phyloP scores from a whole-genome alignment of 345 rosid species.

The Geranium brycei region DNA sequence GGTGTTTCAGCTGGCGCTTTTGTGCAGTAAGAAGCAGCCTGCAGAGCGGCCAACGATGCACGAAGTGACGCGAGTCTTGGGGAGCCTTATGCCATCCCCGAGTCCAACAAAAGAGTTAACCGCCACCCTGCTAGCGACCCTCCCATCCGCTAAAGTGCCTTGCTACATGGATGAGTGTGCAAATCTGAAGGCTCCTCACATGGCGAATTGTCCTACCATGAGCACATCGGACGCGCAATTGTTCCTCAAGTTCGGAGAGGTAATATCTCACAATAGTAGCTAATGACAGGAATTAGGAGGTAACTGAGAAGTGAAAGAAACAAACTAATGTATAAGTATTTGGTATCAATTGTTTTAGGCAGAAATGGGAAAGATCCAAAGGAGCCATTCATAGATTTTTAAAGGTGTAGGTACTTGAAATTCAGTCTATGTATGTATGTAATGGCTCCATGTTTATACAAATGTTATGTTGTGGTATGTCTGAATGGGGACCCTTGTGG shows the following conservation, averaged over 20 bases:
- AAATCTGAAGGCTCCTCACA: slow-evolving; percentile 68
- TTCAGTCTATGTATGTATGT: too few relatives aligned
- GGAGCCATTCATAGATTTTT: too few relatives aligned
- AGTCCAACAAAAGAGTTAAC: slow-evolving; percentile 32
- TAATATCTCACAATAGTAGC: slow-evolving; percentile 68
- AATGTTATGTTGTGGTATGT: too few relatives aligned
- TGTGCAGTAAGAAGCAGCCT: slow-evolving; percentile 75
- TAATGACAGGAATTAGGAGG: slow-evolving; percentile 9
- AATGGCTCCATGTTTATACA: too few relatives aligned
- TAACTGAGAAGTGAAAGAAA: too few relatives aligned
- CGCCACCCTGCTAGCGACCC: not conserved
- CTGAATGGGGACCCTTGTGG: too few relatives aligned
- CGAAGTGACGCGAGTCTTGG: slow-evolving; percentile 65
- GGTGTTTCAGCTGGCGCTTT: slow-evolving; percentile 75
- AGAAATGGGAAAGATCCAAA: too few relatives aligned
- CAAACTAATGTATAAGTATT: too few relatives aligned
- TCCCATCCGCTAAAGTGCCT: slow-evolving; percentile 29
- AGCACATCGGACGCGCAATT: slow-evolving; percentile 94
- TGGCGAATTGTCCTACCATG: slow-evolving; percentile 71
- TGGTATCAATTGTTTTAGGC: too few relatives aligned
- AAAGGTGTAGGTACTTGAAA: too few relatives aligned
- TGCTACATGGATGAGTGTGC: slow-evolving; percentile 80
- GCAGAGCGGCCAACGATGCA: slow-evolving; percentile 84
- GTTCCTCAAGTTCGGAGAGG: slow-evolving; percentile 84
- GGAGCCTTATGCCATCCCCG: slow-evolving; percentile 38